Conservation (phyloP, 2,329 filamentous ascomycete species). For the Ophiognomonia clavigignenti-juglandacearum region DNA sequence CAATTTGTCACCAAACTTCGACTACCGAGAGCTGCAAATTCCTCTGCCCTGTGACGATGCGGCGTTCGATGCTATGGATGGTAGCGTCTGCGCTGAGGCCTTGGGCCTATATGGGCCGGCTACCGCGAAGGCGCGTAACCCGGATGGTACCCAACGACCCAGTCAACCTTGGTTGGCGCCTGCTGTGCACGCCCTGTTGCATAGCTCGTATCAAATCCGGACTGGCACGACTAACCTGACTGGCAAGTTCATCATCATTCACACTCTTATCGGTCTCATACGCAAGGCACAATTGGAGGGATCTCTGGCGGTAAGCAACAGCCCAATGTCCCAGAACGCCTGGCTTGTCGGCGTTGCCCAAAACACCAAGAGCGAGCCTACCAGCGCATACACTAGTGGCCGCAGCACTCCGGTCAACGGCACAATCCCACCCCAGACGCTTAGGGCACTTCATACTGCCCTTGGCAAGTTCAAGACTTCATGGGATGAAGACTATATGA, state of each 20-base stretch:
- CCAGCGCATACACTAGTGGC: constrained; percentile 40
- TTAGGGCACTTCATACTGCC: constrained; percentile 48
- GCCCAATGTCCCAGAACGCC: constrained; percentile 51
- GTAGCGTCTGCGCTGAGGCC: constrained; percentile 57
- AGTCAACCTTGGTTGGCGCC: constrained; percentile 62
- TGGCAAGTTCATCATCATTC: constrained; percentile 70
- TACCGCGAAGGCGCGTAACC: constrained; percentile 51
- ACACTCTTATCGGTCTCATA: constrained; percentile 62
- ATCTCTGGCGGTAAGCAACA: constrained; percentile 28
- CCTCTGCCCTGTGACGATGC: constrained; percentile 71
- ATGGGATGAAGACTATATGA: constrained; percentile 66
- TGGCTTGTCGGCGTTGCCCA: constrained; percentile 45
- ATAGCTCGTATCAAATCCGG: constrained; percentile 54
- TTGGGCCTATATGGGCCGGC: constrained; percentile 58
- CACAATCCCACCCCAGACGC: constrained; percentile 38
- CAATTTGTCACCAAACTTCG: constrained; percentile 60
- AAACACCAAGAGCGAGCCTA: constrained; percentile 34
- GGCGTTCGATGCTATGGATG: constrained; percentile 62
- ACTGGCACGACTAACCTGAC: constrained; percentile 65
- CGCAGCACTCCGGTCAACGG: constrained; percentile 41
- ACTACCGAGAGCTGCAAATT: constrained; percentile 58
- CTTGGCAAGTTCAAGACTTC: constrained; percentile 68
- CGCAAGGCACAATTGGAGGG: constrained; percentile 37
- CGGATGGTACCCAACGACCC: constrained; percentile 55
- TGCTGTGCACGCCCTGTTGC: constrained; percentile 57